phyloP scores from a whole-genome alignment of 129 eudicot genomes.

The Heracleum sosnowskyi region DNA sequence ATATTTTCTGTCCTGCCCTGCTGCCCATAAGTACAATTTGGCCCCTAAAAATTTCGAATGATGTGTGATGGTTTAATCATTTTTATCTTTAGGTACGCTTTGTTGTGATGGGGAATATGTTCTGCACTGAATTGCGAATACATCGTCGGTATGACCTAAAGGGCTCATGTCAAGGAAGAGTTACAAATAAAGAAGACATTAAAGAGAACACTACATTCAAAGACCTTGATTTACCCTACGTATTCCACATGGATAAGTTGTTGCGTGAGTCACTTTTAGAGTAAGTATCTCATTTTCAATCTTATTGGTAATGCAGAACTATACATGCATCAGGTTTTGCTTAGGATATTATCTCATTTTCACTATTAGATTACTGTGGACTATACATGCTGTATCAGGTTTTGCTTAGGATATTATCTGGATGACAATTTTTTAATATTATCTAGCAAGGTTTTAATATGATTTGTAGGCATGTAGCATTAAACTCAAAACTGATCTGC shows the following conservation, averaged over 20 bases:
- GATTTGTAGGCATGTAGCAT: neutral
- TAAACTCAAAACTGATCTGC: neutral
- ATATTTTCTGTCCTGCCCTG: no score
- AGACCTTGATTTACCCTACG: conserved; percentile 86
- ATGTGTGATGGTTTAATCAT: neutral
- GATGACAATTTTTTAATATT: no score
- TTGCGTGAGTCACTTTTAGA: conserved; percentile 68
- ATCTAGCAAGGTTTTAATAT: neutral
- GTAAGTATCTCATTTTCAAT: conserved; percentile 33
- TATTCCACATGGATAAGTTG: conserved; percentile 90
- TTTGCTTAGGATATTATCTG: no score
- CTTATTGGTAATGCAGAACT: neutral
- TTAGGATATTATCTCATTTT: neutral
- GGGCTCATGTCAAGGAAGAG: conserved; percentile 92
- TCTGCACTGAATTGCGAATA: conserved; percentile 95
- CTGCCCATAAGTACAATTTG: no score
- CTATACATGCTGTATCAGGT: neutral
- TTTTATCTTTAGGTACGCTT: conserved; percentile 57
- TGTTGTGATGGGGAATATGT: conserved; percentile 99
- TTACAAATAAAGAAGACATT: conserved; percentile 83
- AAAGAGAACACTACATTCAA: conserved; percentile 90
- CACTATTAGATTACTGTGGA: neutral
- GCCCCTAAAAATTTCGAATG: no score
- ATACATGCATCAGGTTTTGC: no score
- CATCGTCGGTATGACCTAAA: conserved; percentile 88